These are phyloP conservation scores for Fonsecaea multimorphosa DNA, from an alignment of 2,329 filamentous ascomycete genomes.

Conservation along the genomic window DNA sequence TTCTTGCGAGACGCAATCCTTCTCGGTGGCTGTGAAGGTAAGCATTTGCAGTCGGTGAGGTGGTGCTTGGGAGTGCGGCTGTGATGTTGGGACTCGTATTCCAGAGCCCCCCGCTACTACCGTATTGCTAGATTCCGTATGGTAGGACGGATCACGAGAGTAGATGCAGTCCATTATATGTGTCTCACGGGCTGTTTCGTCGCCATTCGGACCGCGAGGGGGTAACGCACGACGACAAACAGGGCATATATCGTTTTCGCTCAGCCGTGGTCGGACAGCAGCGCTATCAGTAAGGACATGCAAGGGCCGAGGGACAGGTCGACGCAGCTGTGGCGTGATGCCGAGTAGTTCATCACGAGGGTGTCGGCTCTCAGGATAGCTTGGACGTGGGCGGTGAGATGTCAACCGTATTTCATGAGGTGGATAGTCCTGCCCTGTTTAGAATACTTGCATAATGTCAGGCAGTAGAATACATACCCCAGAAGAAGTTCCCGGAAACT, in stretches of 20 bases:
- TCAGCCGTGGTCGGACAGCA: slow-evolving; percentile 39
- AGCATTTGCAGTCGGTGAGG: slow-evolving; percentile 47
- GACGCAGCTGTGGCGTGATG: slow-evolving; percentile 12
- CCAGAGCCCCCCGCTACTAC: background rate
- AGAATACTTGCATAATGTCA: background rate
- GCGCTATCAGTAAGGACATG: slow-evolving; percentile 27
- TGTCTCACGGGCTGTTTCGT: slow-evolving; percentile 50
- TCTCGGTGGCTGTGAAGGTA: slow-evolving; percentile 65
- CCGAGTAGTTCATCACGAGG: slow-evolving; percentile 24
- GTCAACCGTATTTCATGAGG: slow-evolving; percentile 15
- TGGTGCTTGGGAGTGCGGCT: slow-evolving; percentile 26
- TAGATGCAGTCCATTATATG: slow-evolving; percentile 53
- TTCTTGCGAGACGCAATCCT: slow-evolving; percentile 64
- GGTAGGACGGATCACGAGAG: slow-evolving; percentile 31
- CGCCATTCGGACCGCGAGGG: slow-evolving; percentile 46
- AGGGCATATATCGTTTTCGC: slow-evolving; percentile 55
- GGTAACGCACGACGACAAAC: slow-evolving; percentile 52
- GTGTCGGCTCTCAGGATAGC: slow-evolving; percentile 28
- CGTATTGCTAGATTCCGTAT: slow-evolving; percentile 28
- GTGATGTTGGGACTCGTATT: background rate
- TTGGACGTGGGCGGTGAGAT: slow-evolving; percentile 21
- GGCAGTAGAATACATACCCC: slow-evolving; percentile 16
- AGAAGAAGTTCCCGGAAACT: slow-evolving; percentile 11
- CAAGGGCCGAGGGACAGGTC: slow-evolving; percentile 19
- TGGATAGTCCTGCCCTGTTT: slow-evolving; percentile 19